Base-by-base conservation (phyloP, 495 filamentous ascomycete species). In the Pseudomonodictys pantanalensis region DNA sequence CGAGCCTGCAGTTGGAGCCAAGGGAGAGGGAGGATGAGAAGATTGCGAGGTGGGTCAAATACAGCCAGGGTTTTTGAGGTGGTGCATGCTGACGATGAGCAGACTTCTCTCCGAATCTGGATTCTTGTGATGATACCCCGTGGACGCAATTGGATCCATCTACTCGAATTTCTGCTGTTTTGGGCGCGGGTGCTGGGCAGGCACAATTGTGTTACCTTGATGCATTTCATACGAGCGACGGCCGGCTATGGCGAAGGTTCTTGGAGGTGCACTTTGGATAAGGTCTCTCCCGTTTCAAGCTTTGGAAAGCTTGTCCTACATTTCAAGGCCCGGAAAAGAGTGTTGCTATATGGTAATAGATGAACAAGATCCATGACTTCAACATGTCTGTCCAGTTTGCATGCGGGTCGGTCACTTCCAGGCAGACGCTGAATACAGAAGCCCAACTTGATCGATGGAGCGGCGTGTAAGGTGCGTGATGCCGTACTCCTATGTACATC, bases 11-110 rank as follows among this genome's bases (percentile, higher is more conserved):
- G 60, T 86, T 98, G 49, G 93, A 98, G 73, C 93, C 95, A 43
- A 80, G 95, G 65, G 93, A 97, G 75, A 81, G 93, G 63, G 93
- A 97, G 73, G 93, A 98, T 72, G 93, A 98, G 75, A 90, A 89
- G 77, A 89, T 90, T 77, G 86, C 87, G 72, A 87, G 86, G 87
- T 89, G 81, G 47, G 72, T 52, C 33, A 52, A 25, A 63, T 17
- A 18, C 35, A 44, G 49, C 54, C 33, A 17, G 50, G 41, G 26
- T 60, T 73, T 72, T 58, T 39, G 65, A 68, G 28, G 26, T 45
- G 51, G 47, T 23, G 43, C 28, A 42, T 71, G 67, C 65, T 70
- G 65, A 71, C 61, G 51, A 57, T 39, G 22, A 33, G 22, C 70
- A 89, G 86, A 76, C 78, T 89, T 61, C 77, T 89, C 46, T 86